Percentiles rank a stretch among this genome's conserved stretches.
phyloP scores from a whole-genome alignment of 2,329 filamentous ascomycete genomes.

The Septoria linicola region DNA sequence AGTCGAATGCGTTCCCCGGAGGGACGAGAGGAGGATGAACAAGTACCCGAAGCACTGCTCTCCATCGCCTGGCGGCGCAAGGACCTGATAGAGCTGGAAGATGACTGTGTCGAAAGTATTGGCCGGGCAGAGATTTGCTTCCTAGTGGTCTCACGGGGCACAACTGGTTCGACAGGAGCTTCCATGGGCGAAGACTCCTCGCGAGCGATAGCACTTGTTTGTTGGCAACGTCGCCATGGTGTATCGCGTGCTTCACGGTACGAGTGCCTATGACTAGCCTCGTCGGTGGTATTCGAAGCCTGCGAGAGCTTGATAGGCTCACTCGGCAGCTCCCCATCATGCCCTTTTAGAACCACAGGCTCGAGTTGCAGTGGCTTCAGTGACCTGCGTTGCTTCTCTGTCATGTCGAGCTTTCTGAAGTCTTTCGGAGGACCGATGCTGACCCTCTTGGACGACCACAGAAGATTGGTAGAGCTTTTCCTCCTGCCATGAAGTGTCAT shows the following conservation, averaged over 20 bases:
- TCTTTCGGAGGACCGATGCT: conserved; percentile 30
- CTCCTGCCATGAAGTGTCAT: conserved; percentile 18
- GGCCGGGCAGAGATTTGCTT: conserved; percentile 8
- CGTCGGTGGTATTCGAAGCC: background rate
- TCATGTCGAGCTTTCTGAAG: conserved; percentile 32
- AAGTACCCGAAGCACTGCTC: conserved; percentile 13
- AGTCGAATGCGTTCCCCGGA: conserved; percentile 39
- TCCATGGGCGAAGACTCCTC: conserved; percentile 1
- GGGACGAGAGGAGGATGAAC: conserved; percentile 15
- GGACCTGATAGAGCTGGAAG: conserved; percentile 37
- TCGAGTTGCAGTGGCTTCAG: conserved; percentile 32
- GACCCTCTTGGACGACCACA: conserved; percentile 23
- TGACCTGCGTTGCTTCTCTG: conserved; percentile 34
- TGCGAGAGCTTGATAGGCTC: conserved; percentile 4
- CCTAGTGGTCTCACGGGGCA: background rate
- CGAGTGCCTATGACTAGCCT: conserved; percentile 9
- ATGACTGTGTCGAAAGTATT: conserved; percentile 25
- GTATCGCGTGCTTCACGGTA: conserved; percentile 18
- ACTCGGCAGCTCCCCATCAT: conserved; percentile 3
- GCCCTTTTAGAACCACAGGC: conserved; percentile 30
- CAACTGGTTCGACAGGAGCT: conserved; percentile 1
- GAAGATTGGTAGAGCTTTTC: conserved; percentile 24
- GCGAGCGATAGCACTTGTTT: conserved; percentile 13
- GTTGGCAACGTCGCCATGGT: conserved; percentile 19
- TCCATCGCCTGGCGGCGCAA: conserved; percentile 38